Conservation (phyloP, 345 rosid genomes). For the Litchi chinensis region DNA sequence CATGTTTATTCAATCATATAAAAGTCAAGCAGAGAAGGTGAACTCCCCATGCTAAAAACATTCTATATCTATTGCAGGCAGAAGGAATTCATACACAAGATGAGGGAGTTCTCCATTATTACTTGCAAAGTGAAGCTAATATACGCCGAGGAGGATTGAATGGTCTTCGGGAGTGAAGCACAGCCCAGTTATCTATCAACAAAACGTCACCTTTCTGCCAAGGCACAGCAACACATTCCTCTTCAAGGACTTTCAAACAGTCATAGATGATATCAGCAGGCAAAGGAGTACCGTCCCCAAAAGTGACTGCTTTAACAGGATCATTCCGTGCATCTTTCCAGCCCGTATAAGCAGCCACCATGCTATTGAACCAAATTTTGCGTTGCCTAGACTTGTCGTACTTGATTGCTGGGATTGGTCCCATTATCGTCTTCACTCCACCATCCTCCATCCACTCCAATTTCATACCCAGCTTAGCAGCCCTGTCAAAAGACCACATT, state of each 20-base stretch:
- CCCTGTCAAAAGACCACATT: constrained; percentile 42
- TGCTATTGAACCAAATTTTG: constrained; percentile 89
- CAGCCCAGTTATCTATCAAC: constrained; percentile 82
- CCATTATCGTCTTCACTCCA: constrained; percentile 77
- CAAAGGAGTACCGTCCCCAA: constrained; percentile 71
- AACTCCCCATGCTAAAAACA: not conserved
- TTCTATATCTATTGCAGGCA: not conserved
- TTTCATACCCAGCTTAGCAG: constrained; percentile 74
- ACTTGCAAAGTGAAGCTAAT: constrained; percentile 87
- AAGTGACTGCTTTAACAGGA: constrained; percentile 69
- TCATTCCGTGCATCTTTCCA: constrained; percentile 82
- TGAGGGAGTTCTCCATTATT: not conserved
- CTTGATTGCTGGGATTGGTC: constrained; percentile 84
- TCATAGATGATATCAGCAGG: constrained; percentile 61
- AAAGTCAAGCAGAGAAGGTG: not conserved
- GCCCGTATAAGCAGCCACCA: constrained; percentile 89
- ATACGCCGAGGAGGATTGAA: constrained; percentile 78
- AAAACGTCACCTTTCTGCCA: constrained; percentile 90
- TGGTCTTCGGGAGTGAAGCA: constrained; percentile 75
- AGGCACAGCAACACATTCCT: constrained; percentile 76
- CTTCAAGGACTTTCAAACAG: constrained; percentile 69
- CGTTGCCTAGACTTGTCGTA: constrained; percentile 61
- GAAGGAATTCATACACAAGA: not conserved
- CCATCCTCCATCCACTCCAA: constrained; percentile 80
- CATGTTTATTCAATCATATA: not conserved